phyloP scores from a whole-genome alignment of 352 stramenopile species.

The Pythium pyrilobum region DNA sequence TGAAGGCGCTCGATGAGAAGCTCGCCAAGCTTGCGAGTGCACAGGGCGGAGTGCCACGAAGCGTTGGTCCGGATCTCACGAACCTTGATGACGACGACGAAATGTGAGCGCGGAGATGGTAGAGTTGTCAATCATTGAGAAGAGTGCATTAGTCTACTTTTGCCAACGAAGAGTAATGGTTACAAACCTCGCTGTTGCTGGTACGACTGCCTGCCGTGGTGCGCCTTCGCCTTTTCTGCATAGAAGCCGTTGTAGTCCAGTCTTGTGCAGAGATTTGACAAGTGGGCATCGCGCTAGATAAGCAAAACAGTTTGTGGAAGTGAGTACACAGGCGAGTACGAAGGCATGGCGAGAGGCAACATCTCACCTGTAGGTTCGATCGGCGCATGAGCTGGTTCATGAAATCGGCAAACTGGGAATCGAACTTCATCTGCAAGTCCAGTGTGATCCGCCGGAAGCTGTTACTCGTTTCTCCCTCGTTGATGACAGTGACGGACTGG shows the following conservation, averaged over 20 bases:
- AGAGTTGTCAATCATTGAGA: too few species aligned
- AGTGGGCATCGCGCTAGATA: constrained; percentile 40
- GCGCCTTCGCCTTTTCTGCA: constrained; percentile 14
- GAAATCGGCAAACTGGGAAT: constrained; percentile 82
- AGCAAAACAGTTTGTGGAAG: too few species aligned
- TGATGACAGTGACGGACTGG: constrained; percentile 52
- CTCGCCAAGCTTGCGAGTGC: constrained; percentile 67
- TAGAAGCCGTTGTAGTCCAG: constrained; percentile 84
- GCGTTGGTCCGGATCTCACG: constrained; percentile 1
- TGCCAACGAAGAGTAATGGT: neutral
- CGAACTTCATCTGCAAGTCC: constrained; percentile 83
- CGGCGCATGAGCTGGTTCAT: constrained; percentile 86
- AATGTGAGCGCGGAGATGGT: too few species aligned
- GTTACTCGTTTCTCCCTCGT: constrained; percentile 63
- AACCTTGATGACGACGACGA: constrained; percentile 10
- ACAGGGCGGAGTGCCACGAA: constrained; percentile 8
- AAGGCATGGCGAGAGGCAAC: neutral
- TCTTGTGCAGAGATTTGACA: constrained; percentile 67
- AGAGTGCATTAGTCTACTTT: too few species aligned
- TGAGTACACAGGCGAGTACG: too few species aligned
- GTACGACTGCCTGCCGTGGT: constrained; percentile 7
- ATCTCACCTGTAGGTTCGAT: constrained; percentile 67
- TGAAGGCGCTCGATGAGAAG: constrained; percentile 87
- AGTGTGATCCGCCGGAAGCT: constrained; percentile 71
- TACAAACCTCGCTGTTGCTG: constrained; percentile 5